Evolutionary conservation across 441 rosid genomes (phyloP), one percentile per base, ranked within the genome.

Genomic region (Erodium texanum): DNA sequence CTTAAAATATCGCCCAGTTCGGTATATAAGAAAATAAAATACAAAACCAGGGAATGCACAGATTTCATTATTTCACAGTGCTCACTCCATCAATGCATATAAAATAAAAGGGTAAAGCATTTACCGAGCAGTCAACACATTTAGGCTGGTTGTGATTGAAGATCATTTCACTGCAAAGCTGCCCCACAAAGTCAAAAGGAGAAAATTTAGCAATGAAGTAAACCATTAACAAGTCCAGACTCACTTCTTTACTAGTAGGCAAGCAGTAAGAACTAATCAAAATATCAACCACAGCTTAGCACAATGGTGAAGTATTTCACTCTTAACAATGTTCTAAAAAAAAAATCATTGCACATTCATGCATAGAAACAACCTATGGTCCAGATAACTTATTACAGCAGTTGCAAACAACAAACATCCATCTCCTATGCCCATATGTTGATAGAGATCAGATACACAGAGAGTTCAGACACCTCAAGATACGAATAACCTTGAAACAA

Each of bases 121-220:
- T 83, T 86, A 92, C 98, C 86, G 66, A 69, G 67, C 99, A 94
- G 71, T 78, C 83, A 73, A 82, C 78, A 69, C 99, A 92, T 83
- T 73, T 82, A 68, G 98, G 99, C 7, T 81, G 88, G 64, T 88
- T 84, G 0, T 94, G 97, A 81, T 92, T 94, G 84, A 94, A 94
- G 76, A 89, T 75, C 94, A 94, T 83, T 74, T 86, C 73, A 71
- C 77, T 76, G 59, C 98, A 94, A 73, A 87, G 90, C 98, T 94
- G 98, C 81, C 72, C 91, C 85, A 81, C 41, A 68, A 3, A 77
- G 72, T 68, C 67, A 71, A 70, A 29, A 11, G 58, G 24, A 43
- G 72, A 64, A 70, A 72, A 50, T 64, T 69, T 74, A 79, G 66
- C 59, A 68, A 75, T 45, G 63, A 74, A 70, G 41, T 32, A 59